Conservation (phyloP, 495 filamentous ascomycete species). For the Hypoxylon cercidicola region DNA sequence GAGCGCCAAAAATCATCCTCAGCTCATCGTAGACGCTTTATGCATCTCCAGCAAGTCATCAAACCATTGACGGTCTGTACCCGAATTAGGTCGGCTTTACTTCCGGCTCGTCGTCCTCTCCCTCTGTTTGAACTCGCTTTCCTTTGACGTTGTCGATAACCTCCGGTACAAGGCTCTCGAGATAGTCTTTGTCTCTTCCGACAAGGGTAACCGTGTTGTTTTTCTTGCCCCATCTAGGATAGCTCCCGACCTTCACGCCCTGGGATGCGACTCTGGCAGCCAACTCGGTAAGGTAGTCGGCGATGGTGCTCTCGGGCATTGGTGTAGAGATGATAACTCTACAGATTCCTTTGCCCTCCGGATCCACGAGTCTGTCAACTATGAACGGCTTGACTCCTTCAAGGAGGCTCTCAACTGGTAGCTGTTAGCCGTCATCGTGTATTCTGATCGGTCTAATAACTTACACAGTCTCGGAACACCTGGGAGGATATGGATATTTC, state of each 20-base stretch:
- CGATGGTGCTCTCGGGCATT: slow-evolving; percentile 83
- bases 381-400: slow-evolving; percentile 77
- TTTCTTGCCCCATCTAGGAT: slow-evolving; percentile 90
- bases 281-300: slow-evolving; percentile 81
- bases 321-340: slow-evolving; percentile 88
- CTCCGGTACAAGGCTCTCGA: slow-evolving; percentile 63
- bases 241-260: slow-evolving; percentile 95
- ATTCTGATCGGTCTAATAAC: slow-evolving; percentile 12
- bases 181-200: slow-evolving; percentile 65
- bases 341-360: slow-evolving; percentile 79
- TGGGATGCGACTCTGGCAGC: slow-evolving; percentile 73
- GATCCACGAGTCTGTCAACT: slow-evolving; percentile 74
- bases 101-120: slow-evolving; percentile 55
- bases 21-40: background rate
- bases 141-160: slow-evolving; percentile 60
- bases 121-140: slow-evolving; percentile 53
- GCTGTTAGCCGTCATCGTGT: background rate
- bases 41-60: background rate
- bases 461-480: slow-evolving; percentile 83
- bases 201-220: slow-evolving; percentile 93
- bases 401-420: slow-evolving; percentile 73
- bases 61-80: background rate
- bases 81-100: background rate
- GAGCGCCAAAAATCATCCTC: slow-evolving; percentile 8
- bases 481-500: slow-evolving; percentile 92